Evolutionary conservation across 495 filamentous ascomycete genomes (phyloP).

Genomic region (Neurospora cerealis): DNA sequence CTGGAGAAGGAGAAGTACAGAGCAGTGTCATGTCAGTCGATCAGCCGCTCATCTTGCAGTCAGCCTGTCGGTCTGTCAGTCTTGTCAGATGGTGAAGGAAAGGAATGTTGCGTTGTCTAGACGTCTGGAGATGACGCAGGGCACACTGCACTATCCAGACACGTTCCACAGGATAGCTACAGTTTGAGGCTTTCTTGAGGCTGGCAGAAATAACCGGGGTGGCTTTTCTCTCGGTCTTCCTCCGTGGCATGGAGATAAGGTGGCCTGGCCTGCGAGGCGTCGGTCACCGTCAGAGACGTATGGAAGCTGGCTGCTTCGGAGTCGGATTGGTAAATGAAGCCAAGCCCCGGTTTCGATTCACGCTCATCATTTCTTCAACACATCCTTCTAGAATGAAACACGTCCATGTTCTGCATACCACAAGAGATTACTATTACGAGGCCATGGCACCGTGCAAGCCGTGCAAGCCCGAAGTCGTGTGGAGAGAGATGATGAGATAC

Average conservation of each 20-base stretch:
- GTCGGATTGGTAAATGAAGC: conserved; percentile 10
- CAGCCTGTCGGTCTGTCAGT: neutral
- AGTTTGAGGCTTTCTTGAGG: neutral
- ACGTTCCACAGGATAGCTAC: neutral
- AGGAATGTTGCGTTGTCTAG: neutral
- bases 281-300: neutral
- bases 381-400: conserved; percentile 24
- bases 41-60: neutral
- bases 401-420: conserved; percentile 14
- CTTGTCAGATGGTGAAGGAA: neutral
- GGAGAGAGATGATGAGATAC: neutral
- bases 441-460: conserved; percentile 10
- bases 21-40: neutral
- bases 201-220: neutral
- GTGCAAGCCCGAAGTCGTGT: neutral
- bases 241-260: neutral
- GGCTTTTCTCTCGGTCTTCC: neutral
- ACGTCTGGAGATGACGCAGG: neutral
- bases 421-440: conserved; percentile 6
- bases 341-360: neutral
- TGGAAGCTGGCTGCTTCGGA: neutral
- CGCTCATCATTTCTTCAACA: conserved; percentile 11
- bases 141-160: neutral
- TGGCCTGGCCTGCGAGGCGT: neutral
- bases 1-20: neutral